A percentile compares a stretch with the other conserved stretches of the same genome.
phyloP scores from a whole-genome alignment of 768 basidiomycete genomes.

The Epithele typhae region DNA sequence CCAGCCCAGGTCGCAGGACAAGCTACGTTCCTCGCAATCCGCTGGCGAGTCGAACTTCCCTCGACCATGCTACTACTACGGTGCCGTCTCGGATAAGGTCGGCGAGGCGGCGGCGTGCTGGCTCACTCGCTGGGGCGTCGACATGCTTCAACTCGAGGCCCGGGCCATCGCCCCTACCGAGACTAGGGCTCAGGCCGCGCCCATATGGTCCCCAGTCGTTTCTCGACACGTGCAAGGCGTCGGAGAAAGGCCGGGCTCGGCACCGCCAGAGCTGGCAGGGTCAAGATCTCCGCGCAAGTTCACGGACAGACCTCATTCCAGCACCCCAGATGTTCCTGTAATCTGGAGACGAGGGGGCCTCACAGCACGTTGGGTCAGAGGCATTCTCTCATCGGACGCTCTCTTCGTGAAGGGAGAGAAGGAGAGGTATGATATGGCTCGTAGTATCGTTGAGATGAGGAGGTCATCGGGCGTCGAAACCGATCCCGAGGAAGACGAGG shows the following conservation, averaged over 20 bases:
- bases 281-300: background rate
- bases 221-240: background rate
- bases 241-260: constrained; percentile 11
- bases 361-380: constrained; percentile 67
- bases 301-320: background rate
- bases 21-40: too few relatives aligned
- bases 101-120: constrained; percentile 88
- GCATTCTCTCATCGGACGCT: constrained; percentile 70
- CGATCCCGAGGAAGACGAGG: constrained; percentile 51
- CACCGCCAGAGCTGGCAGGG: constrained; percentile 7
- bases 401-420: constrained; percentile 77
- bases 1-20: background rate
- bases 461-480: constrained; percentile 38
- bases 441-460: constrained; percentile 70
- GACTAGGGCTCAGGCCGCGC: background rate
- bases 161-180: constrained; percentile 13
- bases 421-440: constrained; percentile 76
- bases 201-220: background rate
- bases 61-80: constrained; percentile 62
- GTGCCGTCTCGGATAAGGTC: constrained; percentile 86
- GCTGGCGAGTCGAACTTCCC: too few relatives aligned
- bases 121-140: constrained; percentile 81
- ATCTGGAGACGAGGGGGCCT: constrained; percentile 80
- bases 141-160: constrained; percentile 69
- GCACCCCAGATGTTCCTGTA: constrained; percentile 33